Percentiles rank a stretch among this genome's conserved stretches.
Evolutionary conservation across 208 protist genomes (phyloP).

Genomic region (Phytomonas sp.): DNA sequence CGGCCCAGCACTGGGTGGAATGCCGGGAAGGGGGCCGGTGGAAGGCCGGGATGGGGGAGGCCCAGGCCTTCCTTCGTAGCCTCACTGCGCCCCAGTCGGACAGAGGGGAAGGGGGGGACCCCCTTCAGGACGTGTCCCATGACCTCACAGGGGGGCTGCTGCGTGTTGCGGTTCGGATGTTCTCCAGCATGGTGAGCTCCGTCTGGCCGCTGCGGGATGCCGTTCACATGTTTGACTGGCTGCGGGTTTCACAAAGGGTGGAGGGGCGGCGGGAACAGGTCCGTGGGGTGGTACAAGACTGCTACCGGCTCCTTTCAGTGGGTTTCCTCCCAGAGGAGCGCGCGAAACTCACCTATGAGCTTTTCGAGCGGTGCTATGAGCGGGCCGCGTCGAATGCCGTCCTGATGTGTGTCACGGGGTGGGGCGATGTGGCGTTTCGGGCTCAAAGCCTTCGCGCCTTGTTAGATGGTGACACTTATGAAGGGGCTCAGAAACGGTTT

Average conservation of each 20-base stretch:
- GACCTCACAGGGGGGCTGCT: too few species aligned
- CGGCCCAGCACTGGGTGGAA: slow-evolving; percentile 70
- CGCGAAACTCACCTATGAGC: slow-evolving; percentile 33
- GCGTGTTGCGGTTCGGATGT: slow-evolving; percentile 62
- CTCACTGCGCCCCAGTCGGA: too few species aligned
- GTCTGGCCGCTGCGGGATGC: slow-evolving; percentile 19
- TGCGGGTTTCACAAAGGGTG: slow-evolving; percentile 11
- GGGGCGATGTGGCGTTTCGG: slow-evolving; percentile 26
- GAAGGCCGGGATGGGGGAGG: slow-evolving; percentile 23
- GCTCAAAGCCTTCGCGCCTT: slow-evolving; percentile 7
- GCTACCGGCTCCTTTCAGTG: slow-evolving; percentile 21
- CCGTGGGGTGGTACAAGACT: slow-evolving; percentile 20
- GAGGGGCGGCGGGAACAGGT: background rate
- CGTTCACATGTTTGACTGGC: slow-evolving; percentile 32
- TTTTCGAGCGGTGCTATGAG: slow-evolving; percentile 63
- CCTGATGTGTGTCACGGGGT: slow-evolving; percentile 31
- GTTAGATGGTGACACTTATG: slow-evolving; percentile 15
- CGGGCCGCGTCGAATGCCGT: slow-evolving; percentile 55
- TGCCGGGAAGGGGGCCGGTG: slow-evolving; percentile 57
- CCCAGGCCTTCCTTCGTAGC: slow-evolving; percentile 27
- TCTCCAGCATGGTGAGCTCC: slow-evolving; percentile 36
- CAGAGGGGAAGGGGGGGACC: too few species aligned
- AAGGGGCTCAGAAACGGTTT: too few species aligned
- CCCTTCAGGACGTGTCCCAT: too few species aligned
- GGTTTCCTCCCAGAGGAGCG: slow-evolving; percentile 40